These are phyloP conservation scores for Skeletonema grethae DNA, from an alignment of 108 stramenopile genomes.

Conservation along the genomic window DNA sequence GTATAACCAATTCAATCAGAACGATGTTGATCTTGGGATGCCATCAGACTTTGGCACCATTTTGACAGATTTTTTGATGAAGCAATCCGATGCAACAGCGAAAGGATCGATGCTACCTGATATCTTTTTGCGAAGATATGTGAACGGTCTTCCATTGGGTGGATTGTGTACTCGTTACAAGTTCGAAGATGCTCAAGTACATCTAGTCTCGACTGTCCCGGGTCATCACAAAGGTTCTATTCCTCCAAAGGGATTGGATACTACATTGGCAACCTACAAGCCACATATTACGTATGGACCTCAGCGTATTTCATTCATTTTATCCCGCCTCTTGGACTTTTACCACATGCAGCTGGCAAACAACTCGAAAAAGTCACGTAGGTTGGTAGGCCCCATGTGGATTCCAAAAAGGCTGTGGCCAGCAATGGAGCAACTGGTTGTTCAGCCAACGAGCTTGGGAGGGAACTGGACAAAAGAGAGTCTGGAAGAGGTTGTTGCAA, in stretches of 20 bases:
- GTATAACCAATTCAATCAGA: constrained; percentile 4
- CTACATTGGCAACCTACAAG: neutral
- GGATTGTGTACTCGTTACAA: constrained; percentile 38
- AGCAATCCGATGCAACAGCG: constrained; percentile 57
- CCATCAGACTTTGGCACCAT: constrained; percentile 67
- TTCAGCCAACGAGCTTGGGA: constrained; percentile 80
- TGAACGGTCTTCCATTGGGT: constrained; percentile 36
- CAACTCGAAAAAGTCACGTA: constrained; percentile 12
- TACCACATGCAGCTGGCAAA: constrained; percentile 29
- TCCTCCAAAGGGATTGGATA: constrained; percentile 15
- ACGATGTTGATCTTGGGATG: constrained; percentile 36
- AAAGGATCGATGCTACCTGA: constrained; percentile 44
- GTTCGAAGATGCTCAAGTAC: constrained; percentile 68
- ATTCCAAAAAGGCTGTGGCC: constrained; percentile 47
- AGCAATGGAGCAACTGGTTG: constrained; percentile 56
- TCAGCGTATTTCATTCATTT: constrained; percentile 66
- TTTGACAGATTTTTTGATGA: constrained; percentile 64
- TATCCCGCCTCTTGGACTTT: constrained; percentile 41
- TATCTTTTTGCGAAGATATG: constrained; percentile 51
- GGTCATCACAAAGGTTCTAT: constrained; percentile 53
- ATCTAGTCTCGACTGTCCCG: constrained; percentile 71
- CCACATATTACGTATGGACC: constrained; percentile 59
- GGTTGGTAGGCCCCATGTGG: constrained; percentile 42
- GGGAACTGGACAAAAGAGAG: constrained; percentile 59
- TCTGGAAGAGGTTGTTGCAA: constrained; percentile 53